Evolutionary conservation across 805 yeast genomes (phyloP).

Genomic region (Cyberlindnera xylosilytica): DNA sequence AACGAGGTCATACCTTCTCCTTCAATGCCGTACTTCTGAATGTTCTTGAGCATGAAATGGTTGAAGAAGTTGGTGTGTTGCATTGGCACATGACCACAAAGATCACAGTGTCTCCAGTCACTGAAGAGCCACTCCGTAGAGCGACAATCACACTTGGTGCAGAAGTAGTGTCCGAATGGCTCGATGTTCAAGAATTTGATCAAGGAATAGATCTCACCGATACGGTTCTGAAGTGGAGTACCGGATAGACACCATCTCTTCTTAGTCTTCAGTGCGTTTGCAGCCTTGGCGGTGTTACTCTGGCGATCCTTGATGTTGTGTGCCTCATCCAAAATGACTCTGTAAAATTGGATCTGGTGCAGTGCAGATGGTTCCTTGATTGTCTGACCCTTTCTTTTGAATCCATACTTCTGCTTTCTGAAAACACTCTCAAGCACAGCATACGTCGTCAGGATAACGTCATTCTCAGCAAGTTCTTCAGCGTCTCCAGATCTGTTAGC

Average conservation of each 20-base stretch:
- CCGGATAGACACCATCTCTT: constrained; percentile 93
- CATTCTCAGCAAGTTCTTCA: constrained; percentile 57
- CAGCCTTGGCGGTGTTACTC: constrained; percentile 91
- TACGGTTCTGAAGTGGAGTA: constrained; percentile 93
- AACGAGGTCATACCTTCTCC: constrained; percentile 82
- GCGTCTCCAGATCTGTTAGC: constrained; percentile 59
- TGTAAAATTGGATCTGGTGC: constrained; percentile 71
- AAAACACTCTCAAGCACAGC: constrained; percentile 86
- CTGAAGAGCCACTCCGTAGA: constrained; percentile 83
- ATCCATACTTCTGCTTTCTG: constrained; percentile 81
- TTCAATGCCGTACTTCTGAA: constrained; percentile 78
- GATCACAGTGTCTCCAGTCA: constrained; percentile 79
- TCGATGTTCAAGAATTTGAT: constrained; percentile 78
- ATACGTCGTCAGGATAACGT: constrained; percentile 88
- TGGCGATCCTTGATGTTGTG: constrained; percentile 96
- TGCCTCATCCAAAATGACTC: constrained; percentile 94
- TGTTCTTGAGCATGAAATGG: constrained; percentile 91
- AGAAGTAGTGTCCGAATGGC: constrained; percentile 87
- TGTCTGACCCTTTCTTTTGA: constrained; percentile 64
- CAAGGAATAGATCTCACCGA: constrained; percentile 93
- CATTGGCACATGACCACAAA: constrained; percentile 92
- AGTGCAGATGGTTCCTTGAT: constrained; percentile 74
- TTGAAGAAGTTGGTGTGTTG: constrained; percentile 93
- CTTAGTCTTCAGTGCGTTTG: constrained; percentile 64
- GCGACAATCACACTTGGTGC: constrained; percentile 88